Evolutionary conservation across 2,329 filamentous ascomycete species (phyloP).

Genomic region (Berkeleyomyces basicola): DNA sequence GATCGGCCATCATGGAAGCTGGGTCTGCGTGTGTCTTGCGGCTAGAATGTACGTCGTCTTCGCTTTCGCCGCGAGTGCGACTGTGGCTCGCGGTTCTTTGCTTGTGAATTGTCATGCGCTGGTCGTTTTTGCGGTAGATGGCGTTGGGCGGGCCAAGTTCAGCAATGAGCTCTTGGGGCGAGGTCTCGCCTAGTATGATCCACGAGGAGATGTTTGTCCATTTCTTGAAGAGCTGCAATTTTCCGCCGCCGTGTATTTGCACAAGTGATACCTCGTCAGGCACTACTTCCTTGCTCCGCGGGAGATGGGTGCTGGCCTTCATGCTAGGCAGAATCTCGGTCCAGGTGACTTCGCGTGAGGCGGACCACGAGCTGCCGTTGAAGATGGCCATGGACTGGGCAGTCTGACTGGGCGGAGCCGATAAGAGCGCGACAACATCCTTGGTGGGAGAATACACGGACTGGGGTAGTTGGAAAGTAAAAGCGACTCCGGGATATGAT

Average conservation of each 20-base stretch:
- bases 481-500: constrained; percentile 87
- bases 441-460: constrained; percentile 57
- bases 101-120: constrained; percentile 74
- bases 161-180: constrained; percentile 76
- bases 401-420: constrained; percentile 56
- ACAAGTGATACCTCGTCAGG: constrained; percentile 79
- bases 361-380: constrained; percentile 76
- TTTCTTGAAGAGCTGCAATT: constrained; percentile 60
- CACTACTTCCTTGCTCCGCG: constrained; percentile 59
- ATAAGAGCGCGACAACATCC: constrained; percentile 76
- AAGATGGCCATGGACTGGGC: constrained; percentile 85
- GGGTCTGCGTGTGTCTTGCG: not conserved
- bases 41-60: constrained; percentile 18
- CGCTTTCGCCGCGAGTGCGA: constrained; percentile 25
- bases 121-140: constrained; percentile 82
- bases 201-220: constrained; percentile 48
- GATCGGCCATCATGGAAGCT: constrained; percentile 37
- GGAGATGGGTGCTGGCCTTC: constrained; percentile 50
- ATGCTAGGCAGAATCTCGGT: constrained; percentile 57
- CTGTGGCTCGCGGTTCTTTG: constrained; percentile 35
- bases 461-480: constrained; percentile 66
- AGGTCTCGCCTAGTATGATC: constrained; percentile 70
- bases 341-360: constrained; percentile 62
- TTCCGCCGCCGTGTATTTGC: constrained; percentile 60
- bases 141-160: constrained; percentile 87